Conservation (phyloP, 768 basidiomycete species). For the Xerocomellus amylosporus region DNA sequence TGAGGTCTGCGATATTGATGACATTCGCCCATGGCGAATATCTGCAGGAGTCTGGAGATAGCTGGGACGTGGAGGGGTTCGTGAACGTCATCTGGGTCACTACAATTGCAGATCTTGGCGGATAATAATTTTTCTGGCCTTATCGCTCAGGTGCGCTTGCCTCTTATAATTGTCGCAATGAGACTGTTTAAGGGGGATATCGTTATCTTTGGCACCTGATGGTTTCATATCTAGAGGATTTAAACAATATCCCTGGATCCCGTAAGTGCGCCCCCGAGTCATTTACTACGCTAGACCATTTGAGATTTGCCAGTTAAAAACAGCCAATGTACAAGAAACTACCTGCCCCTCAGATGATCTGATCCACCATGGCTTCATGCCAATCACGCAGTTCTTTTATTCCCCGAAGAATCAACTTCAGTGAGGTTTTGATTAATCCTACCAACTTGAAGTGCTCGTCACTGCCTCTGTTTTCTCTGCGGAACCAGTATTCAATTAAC, state of each 20-base stretch:
- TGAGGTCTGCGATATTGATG: background rate
- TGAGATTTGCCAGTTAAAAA: no score
- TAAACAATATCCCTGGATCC: background rate
- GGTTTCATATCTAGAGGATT: background rate
- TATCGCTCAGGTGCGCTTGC: background rate
- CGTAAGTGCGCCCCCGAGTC: background rate
- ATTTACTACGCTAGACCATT: no score
- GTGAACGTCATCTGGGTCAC: background rate
- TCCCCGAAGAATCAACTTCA: no score
- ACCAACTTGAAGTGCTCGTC: no score
- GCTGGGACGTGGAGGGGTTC: background rate
- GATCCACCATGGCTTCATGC: no score
- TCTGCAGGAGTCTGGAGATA: background rate
- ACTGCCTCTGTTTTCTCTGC: no score
- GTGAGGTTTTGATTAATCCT: no score
- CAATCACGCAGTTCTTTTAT: no score
- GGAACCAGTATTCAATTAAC: no score
- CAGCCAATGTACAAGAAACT: no score
- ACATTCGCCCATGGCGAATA: background rate
- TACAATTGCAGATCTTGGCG: background rate
- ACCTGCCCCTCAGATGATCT: no score
- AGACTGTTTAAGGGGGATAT: slow-evolving; percentile 23
- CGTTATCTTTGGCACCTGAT: slow-evolving; percentile 34
- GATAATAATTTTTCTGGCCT: background rate
- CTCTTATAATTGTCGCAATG: background rate